Percentiles rank a stretch among this genome's conserved stretches.
phyloP scores from a whole-genome alignment of 192 early-diverging fungal species.

The Helicostylum pulchrum region DNA sequence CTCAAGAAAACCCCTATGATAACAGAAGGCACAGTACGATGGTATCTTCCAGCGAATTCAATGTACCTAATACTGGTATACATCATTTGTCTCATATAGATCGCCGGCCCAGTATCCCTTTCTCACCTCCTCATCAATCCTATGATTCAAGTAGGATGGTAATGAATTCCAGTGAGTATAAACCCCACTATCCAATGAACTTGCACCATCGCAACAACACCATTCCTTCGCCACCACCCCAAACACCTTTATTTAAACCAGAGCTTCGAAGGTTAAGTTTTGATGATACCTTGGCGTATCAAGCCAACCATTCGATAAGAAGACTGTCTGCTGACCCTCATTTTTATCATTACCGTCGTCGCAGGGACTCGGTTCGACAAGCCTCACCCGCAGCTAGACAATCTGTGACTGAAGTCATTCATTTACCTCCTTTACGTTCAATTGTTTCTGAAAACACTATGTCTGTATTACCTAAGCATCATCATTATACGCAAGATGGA shows the following conservation, averaged over 20 bases:
- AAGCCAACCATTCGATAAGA: background rate
- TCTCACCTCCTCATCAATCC: slow-evolving; percentile 12
- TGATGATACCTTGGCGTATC: background rate
- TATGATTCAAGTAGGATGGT: slow-evolving; percentile 1
- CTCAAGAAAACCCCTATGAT: background rate
- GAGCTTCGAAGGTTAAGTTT: background rate
- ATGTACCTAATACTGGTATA: background rate
- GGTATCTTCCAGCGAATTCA: background rate
- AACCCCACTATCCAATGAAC: background rate
- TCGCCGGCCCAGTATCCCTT: slow-evolving; percentile 12
- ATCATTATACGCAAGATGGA: slow-evolving; percentile 5
- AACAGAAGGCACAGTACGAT: slow-evolving; percentile 1
- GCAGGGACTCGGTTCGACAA: too few relatives aligned
- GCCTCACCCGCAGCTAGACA: too few relatives aligned
- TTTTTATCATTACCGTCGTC: slow-evolving; percentile 2
- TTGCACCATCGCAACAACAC: background rate
- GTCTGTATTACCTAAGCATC: background rate
- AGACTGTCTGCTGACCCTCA: background rate
- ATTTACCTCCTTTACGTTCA: slow-evolving; percentile 5
- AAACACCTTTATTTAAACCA: background rate
- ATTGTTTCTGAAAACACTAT: background rate
- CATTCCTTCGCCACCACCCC: slow-evolving; percentile 6
- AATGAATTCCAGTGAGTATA: background rate
- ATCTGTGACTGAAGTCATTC: background rate
- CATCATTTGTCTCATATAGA: background rate